phyloP scores from a whole-genome alignment of 306 rosid species.

The Morella rubra region DNA sequence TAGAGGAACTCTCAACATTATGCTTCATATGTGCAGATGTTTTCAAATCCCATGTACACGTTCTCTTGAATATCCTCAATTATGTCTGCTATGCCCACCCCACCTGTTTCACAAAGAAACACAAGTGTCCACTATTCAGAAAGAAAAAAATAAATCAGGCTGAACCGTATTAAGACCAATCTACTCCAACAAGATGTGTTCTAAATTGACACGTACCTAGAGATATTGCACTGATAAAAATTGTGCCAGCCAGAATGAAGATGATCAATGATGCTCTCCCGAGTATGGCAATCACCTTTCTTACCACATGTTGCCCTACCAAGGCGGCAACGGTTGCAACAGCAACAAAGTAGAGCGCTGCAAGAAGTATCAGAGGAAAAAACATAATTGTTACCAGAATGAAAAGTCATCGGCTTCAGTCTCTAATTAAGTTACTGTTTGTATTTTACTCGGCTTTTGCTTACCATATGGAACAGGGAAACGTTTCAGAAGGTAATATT shows the following conservation, averaged over 20 bases:
- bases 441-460: slow-evolving; percentile 6
- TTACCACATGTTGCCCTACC: slow-evolving; percentile 74
- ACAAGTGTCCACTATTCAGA: slow-evolving; percentile 1
- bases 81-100: slow-evolving; percentile 71
- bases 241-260: slow-evolving; percentile 70
- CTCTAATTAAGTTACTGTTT: not conserved
- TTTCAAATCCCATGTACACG: slow-evolving; percentile 83
- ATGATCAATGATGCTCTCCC: slow-evolving; percentile 96
- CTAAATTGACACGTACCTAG: slow-evolving; percentile 43
- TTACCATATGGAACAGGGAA: slow-evolving; percentile 87
- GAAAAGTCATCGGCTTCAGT: too few species aligned
- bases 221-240: slow-evolving; percentile 74
- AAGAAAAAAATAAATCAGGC: not conserved
- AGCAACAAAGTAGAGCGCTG: slow-evolving; percentile 66
- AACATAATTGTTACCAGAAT: not conserved
- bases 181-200: not conserved
- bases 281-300: slow-evolving; percentile 50
- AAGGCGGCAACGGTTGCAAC: slow-evolving; percentile 77
- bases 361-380: not conserved
- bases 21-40: slow-evolving; percentile 60
- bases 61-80: slow-evolving; percentile 44
- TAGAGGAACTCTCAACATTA: not conserved
- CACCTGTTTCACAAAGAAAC: slow-evolving; percentile 48
- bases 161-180: not conserved
- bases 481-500: slow-evolving; percentile 82